A percentile compares a stretch with the other conserved stretches of the same genome.
These are phyloP conservation scores for Microcyclospora tardicrescens DNA, from an alignment of 2,329 filamentous ascomycete genomes.

Conservation along the genomic window DNA sequence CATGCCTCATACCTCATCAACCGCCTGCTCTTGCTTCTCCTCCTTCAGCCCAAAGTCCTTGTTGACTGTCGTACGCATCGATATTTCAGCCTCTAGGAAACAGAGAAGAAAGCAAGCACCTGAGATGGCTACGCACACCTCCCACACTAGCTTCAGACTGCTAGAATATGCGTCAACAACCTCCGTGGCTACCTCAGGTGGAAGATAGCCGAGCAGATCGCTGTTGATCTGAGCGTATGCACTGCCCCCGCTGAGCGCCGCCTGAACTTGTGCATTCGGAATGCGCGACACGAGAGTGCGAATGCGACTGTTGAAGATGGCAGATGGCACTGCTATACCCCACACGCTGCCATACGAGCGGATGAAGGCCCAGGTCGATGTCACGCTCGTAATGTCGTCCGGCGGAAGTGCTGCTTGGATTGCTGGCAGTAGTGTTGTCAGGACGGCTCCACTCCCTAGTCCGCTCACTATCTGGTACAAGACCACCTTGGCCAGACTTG, in stretches of 20 bases:
- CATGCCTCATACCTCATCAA: not conserved
- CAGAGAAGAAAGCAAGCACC: not conserved
- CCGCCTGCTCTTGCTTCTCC: not conserved
- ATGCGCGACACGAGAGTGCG: not conserved
- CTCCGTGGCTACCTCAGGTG: not conserved
- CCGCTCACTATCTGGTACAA: slow-evolving; percentile 39
- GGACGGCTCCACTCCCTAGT: slow-evolving; percentile 34
- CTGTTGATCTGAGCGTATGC: not conserved
- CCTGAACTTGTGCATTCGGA: not conserved
- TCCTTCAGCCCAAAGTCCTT: not conserved
- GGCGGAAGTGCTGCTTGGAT: slow-evolving; percentile 25
- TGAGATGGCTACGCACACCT: not conserved
- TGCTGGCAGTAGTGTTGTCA: slow-evolving; percentile 23
- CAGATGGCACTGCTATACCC: slow-evolving; percentile 31
- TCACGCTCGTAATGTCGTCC: slow-evolving; percentile 23
- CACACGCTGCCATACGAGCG: slow-evolving; percentile 34
- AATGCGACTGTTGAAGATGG: slow-evolving; percentile 25
- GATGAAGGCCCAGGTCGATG: slow-evolving; percentile 32
- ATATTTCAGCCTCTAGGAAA: not conserved
- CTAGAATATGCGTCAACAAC: not conserved
- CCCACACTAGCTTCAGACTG: not conserved
- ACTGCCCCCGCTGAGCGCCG: not conserved
- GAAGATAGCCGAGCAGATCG: not conserved
- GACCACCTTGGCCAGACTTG: slow-evolving; percentile 30
- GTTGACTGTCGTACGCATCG: not conserved